phyloP scores from a whole-genome alignment of 805 yeast species.

The Saccharomycopsis vini region DNA sequence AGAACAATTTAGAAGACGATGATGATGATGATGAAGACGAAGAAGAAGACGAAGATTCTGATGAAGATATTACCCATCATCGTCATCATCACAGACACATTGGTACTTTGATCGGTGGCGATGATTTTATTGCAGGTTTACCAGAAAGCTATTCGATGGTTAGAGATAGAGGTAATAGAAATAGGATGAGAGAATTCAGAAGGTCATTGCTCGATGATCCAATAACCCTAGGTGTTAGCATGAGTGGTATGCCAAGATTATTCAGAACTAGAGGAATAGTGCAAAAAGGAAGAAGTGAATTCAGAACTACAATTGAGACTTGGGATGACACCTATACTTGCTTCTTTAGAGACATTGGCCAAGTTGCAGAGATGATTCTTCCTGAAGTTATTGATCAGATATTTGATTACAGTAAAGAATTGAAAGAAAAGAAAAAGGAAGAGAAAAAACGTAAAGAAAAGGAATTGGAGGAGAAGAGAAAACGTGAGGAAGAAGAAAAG shows the following conservation, averaged over 20 bases:
- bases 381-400: constrained; percentile 39
- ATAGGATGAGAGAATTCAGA: too few relatives aligned
- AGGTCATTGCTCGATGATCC: too few relatives aligned
- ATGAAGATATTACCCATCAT: not conserved
- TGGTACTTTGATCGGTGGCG: too few relatives aligned
- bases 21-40: constrained; percentile 9
- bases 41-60: not conserved
- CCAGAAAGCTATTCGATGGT: too few relatives aligned
- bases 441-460: constrained; percentile 21
- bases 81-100: too few relatives aligned
- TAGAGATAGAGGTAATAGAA: too few relatives aligned
- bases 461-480: constrained; percentile 24
- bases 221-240: too few relatives aligned
- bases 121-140: too few relatives aligned
- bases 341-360: constrained; percentile 1
- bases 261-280: too few relatives aligned
- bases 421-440: constrained; percentile 24
- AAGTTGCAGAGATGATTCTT: constrained; percentile 21
- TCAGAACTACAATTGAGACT: constrained; percentile 6
- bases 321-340: constrained; percentile 3
- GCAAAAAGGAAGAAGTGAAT: not conserved
- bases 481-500: constrained; percentile 24
- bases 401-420: constrained; percentile 38
- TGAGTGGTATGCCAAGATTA: too few relatives aligned
- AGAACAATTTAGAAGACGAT: constrained; percentile 25